Evolutionary conservation across 2,329 filamentous ascomycete species (phyloP), one percentile per base, ranked within the genome.

Genomic region (Alternaria tenuissima): DNA sequence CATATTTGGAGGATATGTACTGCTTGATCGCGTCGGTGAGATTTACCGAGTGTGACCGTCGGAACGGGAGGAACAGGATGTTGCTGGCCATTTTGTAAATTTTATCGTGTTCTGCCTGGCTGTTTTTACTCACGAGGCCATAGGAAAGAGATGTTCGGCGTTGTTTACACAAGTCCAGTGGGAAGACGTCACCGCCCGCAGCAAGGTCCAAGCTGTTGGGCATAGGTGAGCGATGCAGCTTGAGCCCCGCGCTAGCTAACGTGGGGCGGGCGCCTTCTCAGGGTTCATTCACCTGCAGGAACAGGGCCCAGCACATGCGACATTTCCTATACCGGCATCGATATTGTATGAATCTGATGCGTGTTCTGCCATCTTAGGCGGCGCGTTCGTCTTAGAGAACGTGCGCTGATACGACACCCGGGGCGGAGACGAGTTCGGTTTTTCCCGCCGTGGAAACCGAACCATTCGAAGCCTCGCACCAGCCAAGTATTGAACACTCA

Each of bases 1-100:
- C 94, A 89, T 98, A 98, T 85, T 98, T 97, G 79, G 88, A 90
- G 63, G 93, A 96, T 74, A 99, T 98, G 82, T 99, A 98, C 77
- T 95, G 90, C 66, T 92, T 93, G 77, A 99, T 93, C 51, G 93
- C 91, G 62, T 88, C 85, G 56, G 92, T 91, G 63, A 98, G 86
- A 60, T 90, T 91, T 41, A 97, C 84, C 58, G 90, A 86, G 65
- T 91, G 88, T 52, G 93, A 94, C 76, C 90, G 91, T 71, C 94
- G 92, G 80, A 98, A 98, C 8, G 94, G 94, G 64, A 97, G 85
- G 76, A 89, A 88, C 57, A 96, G 86, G 65, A 91, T 88, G 77
- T 89, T 90, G 54, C 80, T 81, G 61, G 55, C 34, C 66, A 76
- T 70, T 4, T 11, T 54, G 46, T 59, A 38, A 46, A 32, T 48